Evolutionary conservation across 2,329 filamentous ascomycete genomes (phyloP).

Genomic region (Exophiala sp.): DNA sequence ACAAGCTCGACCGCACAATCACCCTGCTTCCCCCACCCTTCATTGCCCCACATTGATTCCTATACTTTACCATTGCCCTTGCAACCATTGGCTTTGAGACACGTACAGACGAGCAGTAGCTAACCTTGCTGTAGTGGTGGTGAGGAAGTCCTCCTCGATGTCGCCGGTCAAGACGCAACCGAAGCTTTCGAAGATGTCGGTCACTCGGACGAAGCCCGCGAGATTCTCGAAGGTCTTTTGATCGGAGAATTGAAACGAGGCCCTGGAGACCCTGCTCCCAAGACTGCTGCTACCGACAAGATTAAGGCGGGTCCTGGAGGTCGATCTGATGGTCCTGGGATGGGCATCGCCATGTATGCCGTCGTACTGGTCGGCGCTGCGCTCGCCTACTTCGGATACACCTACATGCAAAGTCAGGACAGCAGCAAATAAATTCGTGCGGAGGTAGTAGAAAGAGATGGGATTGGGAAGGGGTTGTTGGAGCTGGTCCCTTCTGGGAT

Average conservation of each 20-base stretch:
- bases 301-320: conserved; percentile 34
- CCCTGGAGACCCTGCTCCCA: conserved; percentile 78
- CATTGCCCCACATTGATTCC: conserved; percentile 19
- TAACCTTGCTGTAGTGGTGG: conserved; percentile 65
- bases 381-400: conserved; percentile 75
- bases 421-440: conserved; percentile 29
- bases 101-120: not conserved
- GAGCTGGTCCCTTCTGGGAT: too few relatives aligned
- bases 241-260: conserved; percentile 76
- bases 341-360: conserved; percentile 79
- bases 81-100: not conserved
- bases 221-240: conserved; percentile 76
- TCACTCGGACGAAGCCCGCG: conserved; percentile 96
- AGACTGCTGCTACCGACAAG: conserved; percentile 52
- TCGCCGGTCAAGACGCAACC: conserved; percentile 91
- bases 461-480: not conserved
- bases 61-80: not conserved
- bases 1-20: conserved; percentile 3
- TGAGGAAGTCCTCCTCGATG: conserved; percentile 96
- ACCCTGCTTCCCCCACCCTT: conserved; percentile 9
- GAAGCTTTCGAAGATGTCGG: conserved; percentile 99
- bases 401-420: conserved; percentile 68
- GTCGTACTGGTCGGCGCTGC: conserved; percentile 73
- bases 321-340: conserved; percentile 49
- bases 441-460: not conserved